Conservation (phyloP, 2,329 filamentous ascomycete species). For the Fusarium sulawesiense region DNA sequence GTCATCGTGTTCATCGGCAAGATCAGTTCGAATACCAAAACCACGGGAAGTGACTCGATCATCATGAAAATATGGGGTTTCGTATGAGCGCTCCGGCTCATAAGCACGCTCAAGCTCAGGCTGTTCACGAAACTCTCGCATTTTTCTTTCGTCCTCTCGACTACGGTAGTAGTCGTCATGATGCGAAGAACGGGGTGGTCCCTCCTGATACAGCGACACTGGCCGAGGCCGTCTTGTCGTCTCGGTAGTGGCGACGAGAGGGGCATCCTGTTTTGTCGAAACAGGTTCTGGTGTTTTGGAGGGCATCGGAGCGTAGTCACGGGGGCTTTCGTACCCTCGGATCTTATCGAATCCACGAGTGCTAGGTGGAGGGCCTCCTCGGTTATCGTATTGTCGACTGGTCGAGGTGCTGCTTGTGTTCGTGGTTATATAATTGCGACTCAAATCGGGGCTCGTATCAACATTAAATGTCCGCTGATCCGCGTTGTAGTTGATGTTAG, state of each 20-base stretch:
- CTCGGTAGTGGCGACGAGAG: slow-evolving; percentile 31
- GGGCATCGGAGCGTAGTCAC: slow-evolving; percentile 57
- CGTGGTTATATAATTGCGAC: slow-evolving; percentile 56
- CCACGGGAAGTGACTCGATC: slow-evolving; percentile 61
- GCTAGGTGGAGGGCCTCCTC: slow-evolving; percentile 71
- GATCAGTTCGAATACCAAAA: slow-evolving; percentile 63
- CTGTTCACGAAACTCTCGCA: slow-evolving; percentile 57
- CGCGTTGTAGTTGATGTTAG: slow-evolving; percentile 64
- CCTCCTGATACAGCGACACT: slow-evolving; percentile 66
- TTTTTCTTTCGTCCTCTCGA: slow-evolving; percentile 60
- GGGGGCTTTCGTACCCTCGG: slow-evolving; percentile 61
- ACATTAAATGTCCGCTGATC: slow-evolving; percentile 61
- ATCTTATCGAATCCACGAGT: slow-evolving; percentile 79
- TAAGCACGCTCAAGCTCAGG: slow-evolving; percentile 51
- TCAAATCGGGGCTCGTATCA: slow-evolving; percentile 58
- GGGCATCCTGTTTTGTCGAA: slow-evolving; percentile 37
- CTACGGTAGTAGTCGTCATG: slow-evolving; percentile 62
- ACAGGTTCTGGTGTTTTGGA: slow-evolving; percentile 53
- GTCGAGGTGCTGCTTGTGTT: slow-evolving; percentile 34
- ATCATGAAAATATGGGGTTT: slow-evolving; percentile 56
- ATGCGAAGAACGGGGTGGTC: slow-evolving; percentile 55
- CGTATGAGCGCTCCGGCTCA: slow-evolving; percentile 43
- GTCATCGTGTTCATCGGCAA: slow-evolving; percentile 55
- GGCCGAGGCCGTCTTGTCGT: slow-evolving; percentile 54
- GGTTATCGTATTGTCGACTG: slow-evolving; percentile 53